A percentile compares a stretch with the other conserved stretches of the same genome.
Conservation (phyloP, 2,329 filamentous ascomycete genomes). For the Pleurostoma richardsiae region DNA sequence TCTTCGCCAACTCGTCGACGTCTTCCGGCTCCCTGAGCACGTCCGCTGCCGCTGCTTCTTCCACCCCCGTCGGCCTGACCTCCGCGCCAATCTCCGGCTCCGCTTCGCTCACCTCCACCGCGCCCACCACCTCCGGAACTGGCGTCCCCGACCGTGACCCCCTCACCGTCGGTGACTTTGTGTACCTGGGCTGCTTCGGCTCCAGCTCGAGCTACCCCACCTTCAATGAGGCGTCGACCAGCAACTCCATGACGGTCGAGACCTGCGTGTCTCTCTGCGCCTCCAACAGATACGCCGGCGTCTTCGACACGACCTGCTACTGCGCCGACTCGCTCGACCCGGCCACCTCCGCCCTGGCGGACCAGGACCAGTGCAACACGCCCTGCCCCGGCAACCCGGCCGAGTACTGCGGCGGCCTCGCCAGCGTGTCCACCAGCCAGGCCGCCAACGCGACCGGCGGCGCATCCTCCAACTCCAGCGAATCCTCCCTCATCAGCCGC, state of each 20-base stretch:
- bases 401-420: conserved; percentile 36
- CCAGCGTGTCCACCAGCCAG: not conserved
- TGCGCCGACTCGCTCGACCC: conserved; percentile 36
- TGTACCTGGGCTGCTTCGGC: conserved; percentile 18
- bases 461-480: conserved; percentile 2
- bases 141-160: conserved; percentile 6
- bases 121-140: conserved; percentile 2
- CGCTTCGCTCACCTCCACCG: not conserved
- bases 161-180: conserved; percentile 4
- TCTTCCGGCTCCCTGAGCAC: not conserved
- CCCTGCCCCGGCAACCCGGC: conserved; percentile 34
- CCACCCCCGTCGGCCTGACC: not conserved
- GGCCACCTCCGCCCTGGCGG: conserved; percentile 27
- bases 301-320: conserved; percentile 27
- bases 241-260: conserved; percentile 7
- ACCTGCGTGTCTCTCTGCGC: conserved; percentile 4
- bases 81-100: not conserved
- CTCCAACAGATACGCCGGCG: conserved; percentile 5
- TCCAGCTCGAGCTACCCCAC: conserved; percentile 42
- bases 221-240: conserved; percentile 18
- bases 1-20: not conserved
- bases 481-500: conserved; percentile 1
- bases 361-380: conserved; percentile 25
- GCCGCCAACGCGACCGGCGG: conserved; percentile 1
- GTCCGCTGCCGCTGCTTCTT: not conserved